Conservation (phyloP, 305 asterid species). For the Fraxinus sp. region DNA sequence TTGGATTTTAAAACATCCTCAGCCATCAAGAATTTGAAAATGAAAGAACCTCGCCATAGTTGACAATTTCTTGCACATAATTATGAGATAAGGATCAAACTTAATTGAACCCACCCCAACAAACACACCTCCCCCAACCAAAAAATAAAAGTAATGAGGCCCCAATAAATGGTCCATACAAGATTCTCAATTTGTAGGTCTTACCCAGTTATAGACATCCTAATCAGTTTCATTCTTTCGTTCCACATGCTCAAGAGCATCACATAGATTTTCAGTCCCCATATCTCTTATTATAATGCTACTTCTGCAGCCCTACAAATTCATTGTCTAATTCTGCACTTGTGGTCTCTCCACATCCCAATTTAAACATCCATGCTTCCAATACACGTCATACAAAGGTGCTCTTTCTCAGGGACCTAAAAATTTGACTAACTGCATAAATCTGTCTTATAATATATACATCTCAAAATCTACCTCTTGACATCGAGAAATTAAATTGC, state of each 20-base stretch:
- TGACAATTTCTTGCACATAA: not conserved
- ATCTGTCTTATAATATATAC: not conserved
- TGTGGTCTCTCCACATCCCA: constrained; percentile 16
- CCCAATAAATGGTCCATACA: not conserved
- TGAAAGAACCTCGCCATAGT: not conserved
- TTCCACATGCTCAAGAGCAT: not conserved
- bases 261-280: not conserved
- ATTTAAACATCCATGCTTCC: not conserved
- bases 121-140: not conserved
- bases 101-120: not conserved
- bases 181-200: not conserved
- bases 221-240: not conserved
- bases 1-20: not conserved
- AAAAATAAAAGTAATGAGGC: not conserved
- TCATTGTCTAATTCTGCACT: constrained; percentile 9
- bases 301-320: not conserved
- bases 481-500: constrained; percentile 23
- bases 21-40: not conserved
- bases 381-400: not conserved
- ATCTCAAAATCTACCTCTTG: constrained; percentile 15
- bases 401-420: not conserved
- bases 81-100: not conserved
- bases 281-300: not conserved
- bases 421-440: not conserved
- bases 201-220: not conserved